Conservation (phyloP, 257 asterid genomes). For the Penstemon davidsonii region DNA sequence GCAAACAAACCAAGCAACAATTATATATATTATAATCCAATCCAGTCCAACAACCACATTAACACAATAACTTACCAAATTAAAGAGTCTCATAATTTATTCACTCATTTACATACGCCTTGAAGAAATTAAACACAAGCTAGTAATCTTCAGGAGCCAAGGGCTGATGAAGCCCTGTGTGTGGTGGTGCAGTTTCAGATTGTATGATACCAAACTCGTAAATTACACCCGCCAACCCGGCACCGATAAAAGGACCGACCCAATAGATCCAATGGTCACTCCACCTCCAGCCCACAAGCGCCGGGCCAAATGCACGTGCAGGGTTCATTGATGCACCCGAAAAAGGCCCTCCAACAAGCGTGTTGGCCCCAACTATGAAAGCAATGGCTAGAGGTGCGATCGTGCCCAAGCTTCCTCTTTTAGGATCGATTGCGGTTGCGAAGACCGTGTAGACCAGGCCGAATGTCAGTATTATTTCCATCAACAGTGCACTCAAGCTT, state of each 20-base stretch:
- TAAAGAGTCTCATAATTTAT: not conserved
- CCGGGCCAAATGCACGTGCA: slow-evolving; percentile 90
- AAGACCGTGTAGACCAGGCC: slow-evolving; percentile 73
- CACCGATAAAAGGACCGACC: slow-evolving; percentile 93
- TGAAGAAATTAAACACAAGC: not conserved
- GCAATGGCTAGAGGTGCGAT: slow-evolving; percentile 89
- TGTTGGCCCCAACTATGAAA: slow-evolving; percentile 83
- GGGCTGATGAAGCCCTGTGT: slow-evolving; percentile 77
- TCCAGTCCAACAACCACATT: not conserved
- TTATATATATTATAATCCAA: not conserved
- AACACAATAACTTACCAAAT: not conserved
- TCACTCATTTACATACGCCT: not conserved
- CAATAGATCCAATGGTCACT: slow-evolving; percentile 86
- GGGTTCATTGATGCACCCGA: slow-evolving; percentile 94
- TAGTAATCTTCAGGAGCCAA: slow-evolving; percentile 92
- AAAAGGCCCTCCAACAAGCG: slow-evolving; percentile 87
- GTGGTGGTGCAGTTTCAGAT: slow-evolving; percentile 35
- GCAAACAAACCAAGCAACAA: not conserved
- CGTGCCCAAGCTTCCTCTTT: slow-evolving; percentile 69
- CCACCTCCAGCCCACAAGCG: slow-evolving; percentile 97
- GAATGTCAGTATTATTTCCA: slow-evolving; percentile 82
- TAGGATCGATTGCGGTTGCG: slow-evolving; percentile 86
- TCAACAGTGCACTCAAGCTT: slow-evolving; percentile 54
- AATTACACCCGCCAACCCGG: slow-evolving; percentile 60
- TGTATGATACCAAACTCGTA: slow-evolving; percentile 80